Conservation (phyloP, 139 green algal genomes). For the Pseudopediastrum boryanum region DNA sequence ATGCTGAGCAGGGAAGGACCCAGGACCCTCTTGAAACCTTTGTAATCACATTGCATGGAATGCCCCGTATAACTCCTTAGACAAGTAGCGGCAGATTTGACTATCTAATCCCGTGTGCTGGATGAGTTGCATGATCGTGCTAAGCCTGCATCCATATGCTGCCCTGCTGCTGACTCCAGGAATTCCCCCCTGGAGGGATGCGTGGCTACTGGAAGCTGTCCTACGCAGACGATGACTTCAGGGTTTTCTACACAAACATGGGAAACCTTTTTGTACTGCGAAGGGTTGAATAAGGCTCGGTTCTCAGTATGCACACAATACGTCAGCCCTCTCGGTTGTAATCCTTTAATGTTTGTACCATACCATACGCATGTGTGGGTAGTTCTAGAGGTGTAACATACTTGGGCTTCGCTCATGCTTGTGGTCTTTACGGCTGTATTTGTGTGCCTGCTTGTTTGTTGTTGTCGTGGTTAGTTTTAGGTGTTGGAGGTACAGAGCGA, state of each 20-base stretch:
- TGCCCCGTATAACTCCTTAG: not conserved
- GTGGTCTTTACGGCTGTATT: too few species aligned
- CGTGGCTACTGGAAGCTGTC: conserved; percentile 37
- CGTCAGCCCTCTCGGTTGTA: too few species aligned
- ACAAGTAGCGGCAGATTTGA: not conserved
- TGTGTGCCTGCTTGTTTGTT: too few species aligned
- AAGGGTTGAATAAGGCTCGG: too few species aligned
- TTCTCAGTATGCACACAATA: too few species aligned
- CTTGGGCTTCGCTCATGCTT: too few species aligned
- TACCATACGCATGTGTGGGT: too few species aligned
- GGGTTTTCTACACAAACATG: conserved; percentile 48
- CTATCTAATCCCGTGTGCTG: not conserved
- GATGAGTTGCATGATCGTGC: not conserved
- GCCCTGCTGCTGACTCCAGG: conserved; percentile 21
- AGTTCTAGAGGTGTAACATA: too few species aligned
- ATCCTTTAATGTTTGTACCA: too few species aligned
- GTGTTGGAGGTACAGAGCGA: too few species aligned
- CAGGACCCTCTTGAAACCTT: not conserved
- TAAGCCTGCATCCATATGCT: not conserved
- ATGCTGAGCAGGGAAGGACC: not conserved
- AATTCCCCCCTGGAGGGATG: conserved; percentile 9
- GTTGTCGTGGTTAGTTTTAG: too few species aligned
- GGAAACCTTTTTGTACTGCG: conserved; percentile 47
- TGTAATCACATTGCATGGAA: not conserved
- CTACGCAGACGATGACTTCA: conserved; percentile 39